Evolutionary conservation across 2,329 filamentous ascomycete species (phyloP), one percentile per base, ranked within the genome.

Genomic region (Pezicula rhizophila): DNA sequence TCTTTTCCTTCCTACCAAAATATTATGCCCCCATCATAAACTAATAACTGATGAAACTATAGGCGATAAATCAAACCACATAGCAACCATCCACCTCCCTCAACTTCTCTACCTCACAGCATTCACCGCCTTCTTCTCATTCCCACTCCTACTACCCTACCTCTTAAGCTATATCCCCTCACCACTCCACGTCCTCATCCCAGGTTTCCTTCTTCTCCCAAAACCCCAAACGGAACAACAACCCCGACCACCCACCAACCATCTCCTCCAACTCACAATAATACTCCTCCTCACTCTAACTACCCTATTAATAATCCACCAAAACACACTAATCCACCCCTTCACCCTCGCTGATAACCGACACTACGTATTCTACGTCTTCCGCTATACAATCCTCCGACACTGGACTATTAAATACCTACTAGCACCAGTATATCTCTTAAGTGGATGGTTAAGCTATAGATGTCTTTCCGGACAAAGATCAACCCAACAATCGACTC

Each of bases 31-130:
- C 18, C 18, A 18, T 31, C 41, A 23, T 40, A 6, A 42, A 49
- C 42, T 38, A 37, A 20, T 15, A 50, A 39, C 12, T 20, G 18
- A 18, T 18, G 6, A 42, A 18, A 18, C 3, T 8, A n/a, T 48
- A 89, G 88, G 91, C 34, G 93, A 99, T 68, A 97, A 96, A 69
- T 85, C 88, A 23, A 96, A 96, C 62, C 93, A 99, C 62, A 77
- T 93, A 28, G 90, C 91, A 1, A 93, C 90, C 1, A 71, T 97
- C 11, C 92, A 99, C 63, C 70, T 93, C 5, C 79, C 92, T 0
- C 93, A 99, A 68, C 87, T 99, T 79, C 83, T 97, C 15, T 99
- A 99, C 63, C 84, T 97, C 57, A 96, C 90, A 87, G 85, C 91
- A 0, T 87, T 95, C 53, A 84, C 95, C 50, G 71, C 80, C 33